phyloP scores from a whole-genome alignment of 495 filamentous ascomycete genomes.

The Beverwykella pulmonaria region DNA sequence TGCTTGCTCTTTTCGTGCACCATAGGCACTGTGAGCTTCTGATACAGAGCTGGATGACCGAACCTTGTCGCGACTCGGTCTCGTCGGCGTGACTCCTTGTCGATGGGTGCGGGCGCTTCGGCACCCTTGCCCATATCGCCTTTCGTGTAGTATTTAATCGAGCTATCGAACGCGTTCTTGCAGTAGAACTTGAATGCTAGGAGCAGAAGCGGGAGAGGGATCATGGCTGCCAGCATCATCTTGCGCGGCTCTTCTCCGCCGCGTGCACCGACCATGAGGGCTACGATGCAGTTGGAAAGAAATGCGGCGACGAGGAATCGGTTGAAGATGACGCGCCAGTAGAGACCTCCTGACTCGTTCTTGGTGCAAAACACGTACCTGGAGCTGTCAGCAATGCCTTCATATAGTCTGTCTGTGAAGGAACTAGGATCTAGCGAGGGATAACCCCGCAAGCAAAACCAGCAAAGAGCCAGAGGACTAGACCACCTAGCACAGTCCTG shows the following conservation, averaged over 20 bases:
- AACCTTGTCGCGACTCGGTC: constrained; percentile 81
- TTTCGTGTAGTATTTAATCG: constrained; percentile 72
- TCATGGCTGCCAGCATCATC: constrained; percentile 65
- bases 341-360: constrained; percentile 91
- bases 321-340: constrained; percentile 90
- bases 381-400: constrained; percentile 9
- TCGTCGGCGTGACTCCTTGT: constrained; percentile 54
- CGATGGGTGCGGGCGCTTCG: constrained; percentile 53
- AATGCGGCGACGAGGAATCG: constrained; percentile 83
- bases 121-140: constrained; percentile 60
- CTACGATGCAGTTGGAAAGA: constrained; percentile 77
- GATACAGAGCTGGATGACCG: constrained; percentile 88
- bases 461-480: too few relatives aligned
- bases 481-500: too few relatives aligned
- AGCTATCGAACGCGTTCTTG: constrained; percentile 70
- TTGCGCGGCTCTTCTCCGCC: constrained; percentile 39
- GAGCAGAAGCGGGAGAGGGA: constrained; percentile 80
- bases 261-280: constrained; percentile 55
- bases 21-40: constrained; percentile 90
- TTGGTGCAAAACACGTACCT: constrained; percentile 89
- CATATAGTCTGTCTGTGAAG: too few relatives aligned
- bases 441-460: too few relatives aligned
- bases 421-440: too few relatives aligned
- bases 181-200: constrained; percentile 87
- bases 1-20: constrained; percentile 88